Conservation (phyloP, 2,329 filamentous ascomycete genomes). For the Aspergillus fischeri region DNA sequence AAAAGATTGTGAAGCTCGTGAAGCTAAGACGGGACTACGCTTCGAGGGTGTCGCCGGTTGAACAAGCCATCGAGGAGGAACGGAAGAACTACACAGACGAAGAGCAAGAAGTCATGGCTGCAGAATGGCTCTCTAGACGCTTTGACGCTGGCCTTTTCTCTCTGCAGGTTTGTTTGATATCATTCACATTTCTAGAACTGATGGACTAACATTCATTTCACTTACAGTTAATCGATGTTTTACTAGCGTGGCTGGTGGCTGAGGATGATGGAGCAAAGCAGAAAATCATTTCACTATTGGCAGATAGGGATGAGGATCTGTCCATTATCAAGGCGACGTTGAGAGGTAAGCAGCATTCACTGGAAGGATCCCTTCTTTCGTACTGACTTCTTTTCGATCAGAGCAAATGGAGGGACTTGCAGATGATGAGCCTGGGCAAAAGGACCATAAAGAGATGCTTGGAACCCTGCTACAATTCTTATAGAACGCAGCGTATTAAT, state of each 20-base stretch:
- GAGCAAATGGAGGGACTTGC: slow-evolving; percentile 61
- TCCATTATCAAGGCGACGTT: slow-evolving; percentile 63
- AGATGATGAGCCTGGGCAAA: slow-evolving; percentile 51
- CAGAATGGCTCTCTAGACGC: slow-evolving; percentile 69
- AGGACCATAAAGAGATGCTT: slow-evolving; percentile 61
- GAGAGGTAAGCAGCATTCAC: slow-evolving; percentile 45
- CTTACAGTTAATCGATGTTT: slow-evolving; percentile 64
- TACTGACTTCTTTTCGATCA: slow-evolving; percentile 21
- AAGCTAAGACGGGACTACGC: slow-evolving; percentile 68
- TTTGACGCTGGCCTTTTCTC: slow-evolving; percentile 82
- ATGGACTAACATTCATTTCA: not conserved
- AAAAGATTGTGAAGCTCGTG: slow-evolving; percentile 71
- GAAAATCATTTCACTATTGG: slow-evolving; percentile 61
- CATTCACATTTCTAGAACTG: not conserved
- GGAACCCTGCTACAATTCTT: slow-evolving; percentile 50
- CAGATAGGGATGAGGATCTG: slow-evolving; percentile 64
- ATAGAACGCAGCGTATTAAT: slow-evolving; percentile 9
- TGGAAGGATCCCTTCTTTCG: not conserved
- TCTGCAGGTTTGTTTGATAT: slow-evolving; percentile 53
- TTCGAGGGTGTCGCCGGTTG: slow-evolving; percentile 57
- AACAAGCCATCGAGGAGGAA: slow-evolving; percentile 59
- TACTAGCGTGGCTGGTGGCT: slow-evolving; percentile 85
- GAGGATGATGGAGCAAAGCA: slow-evolving; percentile 74
- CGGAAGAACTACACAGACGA: slow-evolving; percentile 52
- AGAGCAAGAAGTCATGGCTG: slow-evolving; percentile 58